Base-by-base conservation (phyloP, 768 basidiomycete genomes). In the Termitomyces sp. region DNA sequence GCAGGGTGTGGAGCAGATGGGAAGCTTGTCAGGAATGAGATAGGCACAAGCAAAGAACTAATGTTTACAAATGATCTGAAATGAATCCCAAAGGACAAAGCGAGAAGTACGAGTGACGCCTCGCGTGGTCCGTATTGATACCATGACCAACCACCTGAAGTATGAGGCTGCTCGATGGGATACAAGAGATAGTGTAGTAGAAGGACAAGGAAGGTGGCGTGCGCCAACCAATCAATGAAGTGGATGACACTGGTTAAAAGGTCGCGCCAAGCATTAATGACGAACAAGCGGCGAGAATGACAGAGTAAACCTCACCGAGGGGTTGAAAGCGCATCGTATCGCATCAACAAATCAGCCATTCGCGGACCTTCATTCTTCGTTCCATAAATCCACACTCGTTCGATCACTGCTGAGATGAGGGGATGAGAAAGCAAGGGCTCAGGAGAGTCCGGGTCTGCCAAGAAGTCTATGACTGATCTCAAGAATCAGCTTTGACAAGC, bases 1-100 rank as follows among this genome's bases (percentile, higher is more conserved):
- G 70, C 70, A 1, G 78, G 75, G 14, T 68, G 64, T 7, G 80
- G 81, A 4, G 66, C 62, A n/a, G 68, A 69, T 7, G 80, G 74
- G n/a, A 81, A 55, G 42, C 62, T 65, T 14, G 68, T 63, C 1
- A 77, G 38, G 59, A 82, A 79, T 10, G 79, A 65, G 1, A 73
- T 51, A 2, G 76, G 62, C 6, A 73, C 69, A 9, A 81, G 62
- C 15, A 71, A 50, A 44, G 70, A 72, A 1, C 77, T 76, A 1
- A 68, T 47, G 30, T 67, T 66, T 5, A 62, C 62, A 3, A 69
- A 32, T 0, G 73, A 69, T 64, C 70, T 68, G 8, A 67, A 62
- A 3, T 66, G 69, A 40, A 66, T 43, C 5, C 77, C 56, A 7
- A 71, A 69, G 0, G 77, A 66, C n/a, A 71, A 37, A 8, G 77